Conservation (phyloP, 345 rosid genomes). For the Linum usitatissimum region DNA sequence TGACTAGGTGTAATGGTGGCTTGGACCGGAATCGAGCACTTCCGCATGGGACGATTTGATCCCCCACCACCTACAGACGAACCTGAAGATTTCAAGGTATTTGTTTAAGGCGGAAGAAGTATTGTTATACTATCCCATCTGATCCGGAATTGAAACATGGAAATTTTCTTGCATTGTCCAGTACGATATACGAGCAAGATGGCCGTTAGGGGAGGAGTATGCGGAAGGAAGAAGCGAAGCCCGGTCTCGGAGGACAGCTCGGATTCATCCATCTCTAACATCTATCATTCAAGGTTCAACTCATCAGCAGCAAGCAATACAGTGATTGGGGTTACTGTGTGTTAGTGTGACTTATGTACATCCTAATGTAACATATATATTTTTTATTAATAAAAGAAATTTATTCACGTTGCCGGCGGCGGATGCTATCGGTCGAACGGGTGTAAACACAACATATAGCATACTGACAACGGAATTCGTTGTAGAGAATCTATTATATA, state of each 20-base stretch:
- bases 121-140: neutral
- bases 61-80: conserved; percentile 77
- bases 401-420: no score
- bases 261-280: conserved; percentile 83
- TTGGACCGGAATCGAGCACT: conserved; percentile 97
- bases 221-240: conserved; percentile 74
- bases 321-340: no score
- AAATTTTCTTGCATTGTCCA: conserved; percentile 22
- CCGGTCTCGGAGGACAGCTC: conserved; percentile 62
- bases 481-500: no score
- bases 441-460: no score
- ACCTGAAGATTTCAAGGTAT: conserved; percentile 64
- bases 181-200: conserved; percentile 87
- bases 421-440: no score
- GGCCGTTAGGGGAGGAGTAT: conserved; percentile 87
- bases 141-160: neutral
- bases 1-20: conserved; percentile 86
- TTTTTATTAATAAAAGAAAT: no score
- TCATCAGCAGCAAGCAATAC: no score
- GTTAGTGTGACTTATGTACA: no score
- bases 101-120: conserved; percentile 14
- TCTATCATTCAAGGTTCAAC: conserved; percentile 57
- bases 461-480: no score
- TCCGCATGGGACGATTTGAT: conserved; percentile 76
- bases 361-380: no score